A percentile compares a stretch with the other conserved stretches of the same genome.
Conservation (phyloP, 805 yeast species). For the Zygoascus ofunaensis region DNA sequence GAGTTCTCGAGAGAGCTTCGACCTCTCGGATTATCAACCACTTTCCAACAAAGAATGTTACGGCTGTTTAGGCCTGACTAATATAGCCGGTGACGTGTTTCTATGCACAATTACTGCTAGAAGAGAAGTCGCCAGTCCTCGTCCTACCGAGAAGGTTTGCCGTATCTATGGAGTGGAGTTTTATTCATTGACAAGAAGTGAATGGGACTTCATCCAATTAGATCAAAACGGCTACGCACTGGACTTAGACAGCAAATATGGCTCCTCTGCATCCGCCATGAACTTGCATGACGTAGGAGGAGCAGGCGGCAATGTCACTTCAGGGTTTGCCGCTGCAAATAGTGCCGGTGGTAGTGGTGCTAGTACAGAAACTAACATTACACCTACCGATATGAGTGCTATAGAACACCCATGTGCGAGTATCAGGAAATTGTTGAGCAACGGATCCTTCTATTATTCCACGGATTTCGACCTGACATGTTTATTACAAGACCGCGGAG, state of each 20-base stretch:
- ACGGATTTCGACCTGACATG: constrained; percentile 88
- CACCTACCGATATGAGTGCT: constrained; percentile 1
- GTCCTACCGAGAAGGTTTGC: constrained; percentile 69
- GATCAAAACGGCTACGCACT: constrained; percentile 62
- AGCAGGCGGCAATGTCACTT: not conserved
- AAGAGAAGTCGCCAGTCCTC: constrained; percentile 70
- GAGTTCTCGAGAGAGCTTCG: constrained; percentile 31
- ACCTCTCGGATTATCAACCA: constrained; percentile 30
- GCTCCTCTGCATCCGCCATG: not conserved
- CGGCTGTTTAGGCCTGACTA: constrained; percentile 69
- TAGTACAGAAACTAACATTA: too few relatives aligned
- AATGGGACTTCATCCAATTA: constrained; percentile 73
- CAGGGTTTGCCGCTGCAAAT: not conserved
- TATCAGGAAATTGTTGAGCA: constrained; percentile 62
- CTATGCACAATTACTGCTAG: constrained; percentile 74
- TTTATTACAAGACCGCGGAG: constrained; percentile 48
- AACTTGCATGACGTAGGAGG: not conserved
- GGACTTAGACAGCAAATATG: constrained; percentile 12
- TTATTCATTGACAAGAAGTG: constrained; percentile 55
- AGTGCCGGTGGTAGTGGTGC: constrained; percentile 11
- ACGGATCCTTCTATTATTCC: constrained; percentile 88
- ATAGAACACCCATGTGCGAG: constrained; percentile 75
- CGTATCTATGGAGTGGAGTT: constrained; percentile 82
- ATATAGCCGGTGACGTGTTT: constrained; percentile 56
- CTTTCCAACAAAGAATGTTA: constrained; percentile 35